Evolutionary conservation across 2,329 filamentous ascomycete species (phyloP).

Genomic region (Tolypocladium ovalisporum): DNA sequence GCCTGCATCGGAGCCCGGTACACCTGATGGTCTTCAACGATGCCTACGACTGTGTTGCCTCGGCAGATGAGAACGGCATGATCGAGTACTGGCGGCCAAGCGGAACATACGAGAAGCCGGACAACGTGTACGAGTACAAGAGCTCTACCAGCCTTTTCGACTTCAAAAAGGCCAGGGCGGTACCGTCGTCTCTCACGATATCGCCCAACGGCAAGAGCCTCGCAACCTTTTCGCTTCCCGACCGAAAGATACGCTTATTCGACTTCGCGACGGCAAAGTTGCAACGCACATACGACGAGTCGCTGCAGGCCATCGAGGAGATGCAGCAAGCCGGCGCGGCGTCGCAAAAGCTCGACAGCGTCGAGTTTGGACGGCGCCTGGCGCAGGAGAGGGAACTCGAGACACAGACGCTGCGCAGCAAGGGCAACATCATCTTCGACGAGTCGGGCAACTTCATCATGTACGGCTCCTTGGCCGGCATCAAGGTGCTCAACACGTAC

Average conservation of each 20-base stretch:
- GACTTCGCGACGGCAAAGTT: slow-evolving; percentile 85
- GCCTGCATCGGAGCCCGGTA: slow-evolving; percentile 73
- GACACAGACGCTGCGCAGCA: slow-evolving; percentile 51
- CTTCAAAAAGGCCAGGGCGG: slow-evolving; percentile 89
- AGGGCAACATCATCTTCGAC: slow-evolving; percentile 84
- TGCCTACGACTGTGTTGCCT: slow-evolving; percentile 79
- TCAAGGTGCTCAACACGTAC: slow-evolving; percentile 92
- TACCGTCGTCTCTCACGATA: slow-evolving; percentile 70
- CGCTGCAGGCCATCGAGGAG: slow-evolving; percentile 74
- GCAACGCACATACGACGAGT: slow-evolving; percentile 90
- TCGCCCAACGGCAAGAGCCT: slow-evolving; percentile 82
- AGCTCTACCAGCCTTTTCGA: slow-evolving; percentile 91
- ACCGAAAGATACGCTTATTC: slow-evolving; percentile 86
- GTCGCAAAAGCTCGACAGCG: slow-evolving; percentile 68
- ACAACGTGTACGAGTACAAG: slow-evolving; percentile 86
- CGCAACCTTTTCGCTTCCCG: slow-evolving; percentile 81
- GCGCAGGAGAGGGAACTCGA: slow-evolving; percentile 83
- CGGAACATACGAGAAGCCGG: slow-evolving; percentile 77
- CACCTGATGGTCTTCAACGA: slow-evolving; percentile 84
- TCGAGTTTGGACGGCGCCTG: slow-evolving; percentile 84
- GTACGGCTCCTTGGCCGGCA: slow-evolving; percentile 83
- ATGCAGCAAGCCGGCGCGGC: slow-evolving; percentile 94
- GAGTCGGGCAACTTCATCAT: slow-evolving; percentile 92
- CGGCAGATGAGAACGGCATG: slow-evolving; percentile 84
- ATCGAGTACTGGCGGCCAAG: slow-evolving; percentile 89